A percentile compares a stretch with the other conserved stretches of the same genome.
These are phyloP conservation scores for Chaetothyriales sp. DNA, from an alignment of 2,329 filamentous ascomycete genomes.

Conservation along the genomic window DNA sequence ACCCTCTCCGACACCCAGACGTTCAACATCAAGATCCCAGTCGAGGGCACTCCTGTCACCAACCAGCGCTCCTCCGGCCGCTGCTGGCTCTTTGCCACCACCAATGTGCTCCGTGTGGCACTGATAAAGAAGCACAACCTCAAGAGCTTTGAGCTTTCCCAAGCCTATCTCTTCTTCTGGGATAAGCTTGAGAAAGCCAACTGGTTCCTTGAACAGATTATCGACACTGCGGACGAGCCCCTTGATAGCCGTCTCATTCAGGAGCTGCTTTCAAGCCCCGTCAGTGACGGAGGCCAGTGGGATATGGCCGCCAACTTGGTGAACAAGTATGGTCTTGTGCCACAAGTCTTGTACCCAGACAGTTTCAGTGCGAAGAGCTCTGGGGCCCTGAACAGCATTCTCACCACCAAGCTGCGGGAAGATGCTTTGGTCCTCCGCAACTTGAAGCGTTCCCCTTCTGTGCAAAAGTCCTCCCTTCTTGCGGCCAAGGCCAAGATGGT, in stretches of 20 bases:
- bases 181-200: constrained; percentile 88
- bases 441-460: constrained; percentile 23
- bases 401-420: constrained; percentile 78
- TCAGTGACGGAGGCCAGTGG: constrained; percentile 77
- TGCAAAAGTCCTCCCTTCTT: constrained; percentile 27
- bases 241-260: constrained; percentile 61
- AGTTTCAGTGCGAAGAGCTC: constrained; percentile 63
- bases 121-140: constrained; percentile 72
- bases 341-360: constrained; percentile 68
- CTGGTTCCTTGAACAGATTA: constrained; percentile 71
- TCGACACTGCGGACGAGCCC: constrained; percentile 56
- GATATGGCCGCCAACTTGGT: constrained; percentile 84
- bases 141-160: constrained; percentile 67
- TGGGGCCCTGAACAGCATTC: constrained; percentile 51
- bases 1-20: constrained; percentile 57
- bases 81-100: constrained; percentile 84
- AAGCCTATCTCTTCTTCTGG: constrained; percentile 82
- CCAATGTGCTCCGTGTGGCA: constrained; percentile 82
- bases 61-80: constrained; percentile 69
- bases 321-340: constrained; percentile 75
- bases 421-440: constrained; percentile 58
- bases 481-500: constrained; percentile 57
- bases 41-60: constrained; percentile 69
- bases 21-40: constrained; percentile 69
- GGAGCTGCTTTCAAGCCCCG: constrained; percentile 49